Percentiles rank a stretch among this genome's conserved stretches.
phyloP scores from a whole-genome alignment of 305 asterid genomes.

The Euphrasia arctica region DNA sequence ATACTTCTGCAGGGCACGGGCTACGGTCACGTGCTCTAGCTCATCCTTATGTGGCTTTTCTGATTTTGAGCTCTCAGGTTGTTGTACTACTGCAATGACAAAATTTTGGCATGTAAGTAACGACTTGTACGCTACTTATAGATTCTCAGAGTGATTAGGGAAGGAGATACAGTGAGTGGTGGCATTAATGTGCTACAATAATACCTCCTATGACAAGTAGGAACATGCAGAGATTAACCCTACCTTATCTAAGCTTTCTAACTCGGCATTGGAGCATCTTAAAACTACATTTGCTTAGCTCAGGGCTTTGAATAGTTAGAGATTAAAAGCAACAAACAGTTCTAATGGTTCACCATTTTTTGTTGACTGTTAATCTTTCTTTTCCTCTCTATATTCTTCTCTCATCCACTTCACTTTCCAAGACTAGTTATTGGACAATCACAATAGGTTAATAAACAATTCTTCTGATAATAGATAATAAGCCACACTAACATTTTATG shows the following conservation, averaged over 20 bases:
- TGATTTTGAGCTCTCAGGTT: slow-evolving; percentile 46
- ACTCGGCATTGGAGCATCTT: no score
- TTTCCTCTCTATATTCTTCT: neutral
- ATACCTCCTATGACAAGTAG: neutral
- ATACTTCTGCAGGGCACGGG: slow-evolving; percentile 86
- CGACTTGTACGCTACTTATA: neutral
- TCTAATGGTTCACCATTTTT: neutral
- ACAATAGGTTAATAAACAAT: neutral
- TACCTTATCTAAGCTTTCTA: no score
- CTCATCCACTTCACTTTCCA: slow-evolving; percentile 1
- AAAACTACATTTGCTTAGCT: neutral
- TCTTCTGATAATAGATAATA: slow-evolving; percentile 2
- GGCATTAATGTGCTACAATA: neutral
- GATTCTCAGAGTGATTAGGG: neutral
- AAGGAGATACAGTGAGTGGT: no score
- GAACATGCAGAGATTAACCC: neutral
- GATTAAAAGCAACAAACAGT: neutral
- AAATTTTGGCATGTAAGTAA: slow-evolving; percentile 20
- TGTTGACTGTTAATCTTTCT: neutral
- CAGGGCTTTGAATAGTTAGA: neutral
- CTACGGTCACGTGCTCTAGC: slow-evolving; percentile 91
- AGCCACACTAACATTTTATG: neutral
- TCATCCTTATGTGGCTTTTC: slow-evolving; percentile 66
- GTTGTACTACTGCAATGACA: slow-evolving; percentile 64
- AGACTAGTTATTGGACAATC: neutral